Percentiles rank a stretch among this genome's conserved stretches.
Conservation (phyloP, 2,329 filamentous ascomycete species). For the Ophiostoma sp. region DNA sequence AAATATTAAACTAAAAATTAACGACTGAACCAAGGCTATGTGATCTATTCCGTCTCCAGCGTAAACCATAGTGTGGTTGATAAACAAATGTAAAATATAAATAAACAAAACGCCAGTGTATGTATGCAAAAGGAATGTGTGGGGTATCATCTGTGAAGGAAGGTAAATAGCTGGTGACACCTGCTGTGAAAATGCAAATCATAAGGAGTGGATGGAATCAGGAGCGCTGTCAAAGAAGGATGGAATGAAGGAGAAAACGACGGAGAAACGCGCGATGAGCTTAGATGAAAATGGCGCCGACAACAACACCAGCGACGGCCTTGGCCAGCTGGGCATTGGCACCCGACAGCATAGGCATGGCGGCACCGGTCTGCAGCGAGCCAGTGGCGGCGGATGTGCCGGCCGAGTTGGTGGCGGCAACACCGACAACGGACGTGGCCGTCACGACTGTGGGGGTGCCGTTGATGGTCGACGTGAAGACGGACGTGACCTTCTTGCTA, state of each 20-base stretch:
- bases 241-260: neutral
- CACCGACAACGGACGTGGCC: slow-evolving; percentile 45
- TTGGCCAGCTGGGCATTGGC: slow-evolving; percentile 20
- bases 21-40: neutral
- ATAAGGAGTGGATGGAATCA: slow-evolving; percentile 16
- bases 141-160: slow-evolving; percentile 10
- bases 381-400: slow-evolving; percentile 34
- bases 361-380: slow-evolving; percentile 32
- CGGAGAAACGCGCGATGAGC: neutral
- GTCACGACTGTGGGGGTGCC: slow-evolving; percentile 44
- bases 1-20: neutral
- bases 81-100: slow-evolving; percentile 10
- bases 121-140: slow-evolving; percentile 27
- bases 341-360: slow-evolving; percentile 13
- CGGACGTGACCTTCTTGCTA: slow-evolving; percentile 31
- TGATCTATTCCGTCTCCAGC: neutral
- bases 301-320: slow-evolving; percentile 25
- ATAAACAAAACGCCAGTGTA: slow-evolving; percentile 18
- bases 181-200: slow-evolving; percentile 7
- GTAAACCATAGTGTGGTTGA: neutral
- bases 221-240: slow-evolving; percentile 7
- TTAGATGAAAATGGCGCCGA: slow-evolving; percentile 26
- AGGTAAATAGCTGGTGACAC: slow-evolving; percentile 13
- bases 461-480: slow-evolving; percentile 44
- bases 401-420: slow-evolving; percentile 32